A percentile compares a stretch with the other conserved stretches of the same genome.
Evolutionary conservation across 495 filamentous ascomycete species (phyloP).

Genomic region (Penicillium canariense): DNA sequence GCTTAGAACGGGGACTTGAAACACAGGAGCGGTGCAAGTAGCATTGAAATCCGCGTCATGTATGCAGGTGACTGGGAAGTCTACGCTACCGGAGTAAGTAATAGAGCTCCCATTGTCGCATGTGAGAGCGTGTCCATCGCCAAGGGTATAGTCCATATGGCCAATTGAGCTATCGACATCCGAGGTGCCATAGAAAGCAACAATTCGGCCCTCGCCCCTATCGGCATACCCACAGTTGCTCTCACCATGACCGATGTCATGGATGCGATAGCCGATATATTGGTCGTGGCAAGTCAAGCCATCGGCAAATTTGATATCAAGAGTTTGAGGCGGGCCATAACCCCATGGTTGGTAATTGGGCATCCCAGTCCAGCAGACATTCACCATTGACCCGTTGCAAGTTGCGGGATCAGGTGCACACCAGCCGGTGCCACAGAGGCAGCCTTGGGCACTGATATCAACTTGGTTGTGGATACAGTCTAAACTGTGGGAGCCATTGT

Average conservation of each 20-base stretch:
- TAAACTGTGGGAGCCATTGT: slow-evolving; percentile 36
- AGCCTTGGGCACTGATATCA: slow-evolving; percentile 30
- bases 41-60: slow-evolving; percentile 36
- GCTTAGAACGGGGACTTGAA: slow-evolving; percentile 32
- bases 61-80: slow-evolving; percentile 27
- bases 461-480: slow-evolving; percentile 37
- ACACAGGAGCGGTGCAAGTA: slow-evolving; percentile 31
- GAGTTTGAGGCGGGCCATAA: slow-evolving; percentile 32
- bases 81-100: slow-evolving; percentile 33
- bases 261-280: slow-evolving; percentile 37
- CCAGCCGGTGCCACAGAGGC: slow-evolving; percentile 28
- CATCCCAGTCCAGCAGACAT: slow-evolving; percentile 38
- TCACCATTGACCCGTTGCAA: slow-evolving; percentile 32
- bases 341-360: slow-evolving; percentile 39
- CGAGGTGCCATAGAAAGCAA: slow-evolving; percentile 35
- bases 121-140: slow-evolving; percentile 31
- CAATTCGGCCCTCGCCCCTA: slow-evolving; percentile 28
- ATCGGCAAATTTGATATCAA: slow-evolving; percentile 33
- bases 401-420: slow-evolving; percentile 29
- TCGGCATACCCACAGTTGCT: slow-evolving; percentile 39
- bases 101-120: slow-evolving; percentile 36
- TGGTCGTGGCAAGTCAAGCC: slow-evolving; percentile 35
- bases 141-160: slow-evolving; percentile 34
- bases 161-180: slow-evolving; percentile 22
- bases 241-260: slow-evolving; percentile 34